phyloP scores from a whole-genome alignment of 345 rosid genomes.

The Eucalyptus microcorys region DNA sequence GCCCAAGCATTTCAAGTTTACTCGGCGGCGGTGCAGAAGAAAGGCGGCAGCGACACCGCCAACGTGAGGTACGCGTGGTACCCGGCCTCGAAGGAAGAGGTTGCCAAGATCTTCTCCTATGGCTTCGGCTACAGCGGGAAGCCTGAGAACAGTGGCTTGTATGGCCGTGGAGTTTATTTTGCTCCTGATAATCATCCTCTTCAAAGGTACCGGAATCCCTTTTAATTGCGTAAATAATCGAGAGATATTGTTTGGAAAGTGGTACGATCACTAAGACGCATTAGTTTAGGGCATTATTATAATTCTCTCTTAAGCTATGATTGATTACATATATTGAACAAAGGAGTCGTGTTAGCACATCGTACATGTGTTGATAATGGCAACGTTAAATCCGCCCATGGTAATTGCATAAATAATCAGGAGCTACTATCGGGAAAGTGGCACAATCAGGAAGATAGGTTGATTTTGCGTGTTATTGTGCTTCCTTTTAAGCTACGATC shows the following conservation, averaged over 20 bases:
- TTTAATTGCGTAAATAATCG: not conserved
- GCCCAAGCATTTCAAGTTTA: conserved; percentile 45
- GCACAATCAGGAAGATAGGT: not conserved
- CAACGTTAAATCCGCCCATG: conserved; percentile 38
- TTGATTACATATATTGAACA: not conserved
- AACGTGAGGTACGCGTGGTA: conserved; percentile 70
- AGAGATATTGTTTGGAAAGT: not conserved
- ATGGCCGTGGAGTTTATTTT: conserved; percentile 58
- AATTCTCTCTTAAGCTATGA: not conserved
- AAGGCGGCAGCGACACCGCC: conserved; percentile 27
- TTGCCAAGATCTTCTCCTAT: conserved; percentile 27
- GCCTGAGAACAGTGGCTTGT: conserved; percentile 23
- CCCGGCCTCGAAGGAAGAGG: conserved; percentile 24
- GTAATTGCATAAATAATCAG: conserved; percentile 27
- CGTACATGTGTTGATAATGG: not conserved
- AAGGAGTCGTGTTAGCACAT: not conserved
- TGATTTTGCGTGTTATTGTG: too few species aligned
- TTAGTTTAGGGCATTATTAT: not conserved
- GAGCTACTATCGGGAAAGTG: not conserved
- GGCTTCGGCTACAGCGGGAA: conserved; percentile 38
- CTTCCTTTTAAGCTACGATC: not conserved
- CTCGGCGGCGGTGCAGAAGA: conserved; percentile 34
- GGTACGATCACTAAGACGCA: too few species aligned
- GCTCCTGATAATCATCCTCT: conserved; percentile 49
- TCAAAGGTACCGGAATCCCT: conserved; percentile 29